Evolutionary conservation across 1,284 basidiomycete species (phyloP), one percentile per base, ranked within the genome.

Genomic region (Golubevia sp.): DNA sequence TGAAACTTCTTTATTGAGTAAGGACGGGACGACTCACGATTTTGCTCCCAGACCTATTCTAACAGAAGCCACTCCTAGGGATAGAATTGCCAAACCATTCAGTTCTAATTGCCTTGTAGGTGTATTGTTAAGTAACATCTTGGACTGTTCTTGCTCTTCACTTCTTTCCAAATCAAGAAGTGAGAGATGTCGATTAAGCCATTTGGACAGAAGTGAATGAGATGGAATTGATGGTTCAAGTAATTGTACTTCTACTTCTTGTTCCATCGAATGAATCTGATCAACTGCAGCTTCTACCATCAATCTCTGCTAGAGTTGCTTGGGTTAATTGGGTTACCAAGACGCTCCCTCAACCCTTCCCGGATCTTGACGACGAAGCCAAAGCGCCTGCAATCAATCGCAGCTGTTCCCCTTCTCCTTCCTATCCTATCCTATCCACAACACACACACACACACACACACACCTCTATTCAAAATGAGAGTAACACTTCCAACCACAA

Each of bases 31-130:
- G 25, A 60, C 65, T 49, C 58, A 68, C 20, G 69, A 56, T 58
- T 76, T 77, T 13, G 69, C 78, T 11, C 77, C 78, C 2, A 76
- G 58, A 5, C 78, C 78, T 23, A 77, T 69, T 11, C 69, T 63
- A 5, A 78, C 65, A 8, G 63, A 62, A 6, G 66, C 57, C 0
- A 76, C 78, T 7, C 71, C 65, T 3, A 82, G 56, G 13, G 68
- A 65, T 2, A 79, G 70, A 0, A 82, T 66, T 7, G 79, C 79
- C 2, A 82, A 62, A 5, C 79, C 79, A 58, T 80, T 67, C 15
- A 67, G 65, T 48, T 80, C 78, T 23, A 82, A 68, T 2, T 76
- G 50, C n/a, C 73, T 75, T 3, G 77, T 73, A 2, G 77, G 57
- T 11, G 68, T 71, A 13, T 72, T 70, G n/a, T 73, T 70, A 51